These are phyloP conservation scores for Eutrema yunnanense DNA, from an alignment of 345 rosid genomes.

Conservation along the genomic window DNA sequence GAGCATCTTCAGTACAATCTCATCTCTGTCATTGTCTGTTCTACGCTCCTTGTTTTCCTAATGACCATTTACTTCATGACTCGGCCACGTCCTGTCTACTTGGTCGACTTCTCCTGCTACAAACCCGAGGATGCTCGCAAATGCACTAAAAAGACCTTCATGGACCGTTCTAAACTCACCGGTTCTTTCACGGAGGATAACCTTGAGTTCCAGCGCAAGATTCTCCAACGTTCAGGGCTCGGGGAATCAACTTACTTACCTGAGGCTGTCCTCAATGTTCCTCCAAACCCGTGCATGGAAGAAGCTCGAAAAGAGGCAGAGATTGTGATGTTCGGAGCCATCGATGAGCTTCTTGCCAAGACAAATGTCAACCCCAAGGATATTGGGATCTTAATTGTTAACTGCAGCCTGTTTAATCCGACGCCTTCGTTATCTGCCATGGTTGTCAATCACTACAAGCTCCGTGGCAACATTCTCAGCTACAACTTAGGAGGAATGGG, in stretches of 20 bases:
- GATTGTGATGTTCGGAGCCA: constrained; percentile 54
- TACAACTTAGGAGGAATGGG: constrained; percentile 65
- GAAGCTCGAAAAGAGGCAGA: constrained; percentile 56
- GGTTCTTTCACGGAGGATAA: constrained; percentile 45
- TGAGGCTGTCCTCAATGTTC: constrained; percentile 42
- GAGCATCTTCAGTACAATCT: constrained; percentile 47
- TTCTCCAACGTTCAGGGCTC: constrained; percentile 50
- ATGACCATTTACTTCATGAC: constrained; percentile 43
- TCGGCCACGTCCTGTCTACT: constrained; percentile 48
- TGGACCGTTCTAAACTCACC: constrained; percentile 38
- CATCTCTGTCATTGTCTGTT: constrained; percentile 41
- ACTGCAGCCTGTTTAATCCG: constrained; percentile 56
- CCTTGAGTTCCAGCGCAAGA: constrained; percentile 49
- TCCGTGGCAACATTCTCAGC: constrained; percentile 49
- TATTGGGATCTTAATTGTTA: constrained; percentile 50
- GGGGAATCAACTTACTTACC: constrained; percentile 57
- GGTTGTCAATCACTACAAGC: constrained; percentile 52
- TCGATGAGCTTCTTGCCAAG: constrained; percentile 47
- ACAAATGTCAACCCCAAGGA: constrained; percentile 42
- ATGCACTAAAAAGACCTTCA: constrained; percentile 37
- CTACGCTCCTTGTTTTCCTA: constrained; percentile 38
- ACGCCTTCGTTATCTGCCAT: constrained; percentile 56
- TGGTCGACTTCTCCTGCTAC: constrained; percentile 45
- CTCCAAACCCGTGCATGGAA: constrained; percentile 47
- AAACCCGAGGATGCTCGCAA: constrained; percentile 44